Evolutionary conservation across 75 land plant genomes (phyloP), one percentile per base, ranked within the genome.

Genomic region (Larix kaempferi): DNA sequence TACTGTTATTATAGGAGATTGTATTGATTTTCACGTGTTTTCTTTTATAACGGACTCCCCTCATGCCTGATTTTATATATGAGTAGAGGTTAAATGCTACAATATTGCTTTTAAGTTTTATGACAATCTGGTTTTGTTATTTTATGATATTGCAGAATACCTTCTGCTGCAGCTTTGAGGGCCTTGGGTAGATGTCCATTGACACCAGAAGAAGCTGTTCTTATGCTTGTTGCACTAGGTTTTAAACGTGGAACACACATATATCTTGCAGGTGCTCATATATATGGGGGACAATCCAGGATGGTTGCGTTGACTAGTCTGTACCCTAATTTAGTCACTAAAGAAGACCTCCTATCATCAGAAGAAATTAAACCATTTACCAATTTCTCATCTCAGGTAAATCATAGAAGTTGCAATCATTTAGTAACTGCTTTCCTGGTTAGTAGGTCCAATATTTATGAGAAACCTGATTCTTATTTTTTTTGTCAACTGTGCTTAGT

Each of bases 191-290:
- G 86, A 55, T 98, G 99, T 78, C 99, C 99, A 25, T 78, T 98
- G 74, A 89, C 92, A 57, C 99, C 98, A 25, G 99, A 98, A 78
- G 99, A 98, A 80, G 87, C 94, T 56, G 91, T 88, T 14, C 85
- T 95, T 76, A 91, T 98, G 95, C 86, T 98, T 74, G 98, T 92
- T 63, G 98, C 93, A 60, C 90, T 95, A 29, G 99, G 99, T 67
- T 95, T 98, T 83, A 98, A 95, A 29, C 89, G 99, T 55, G 87
- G 78, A 54, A 98, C 98, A 56, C 84, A 82, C 39, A 88, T 98
- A 79, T 98, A 80, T 72, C 72, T 98, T 73, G 99, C 98, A 57
- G 99, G 99, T 49, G 90, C 99, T 56, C 87, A 93, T 11, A 87
- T 97, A 27, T 93, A 91, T 85, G 98, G 98, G 17, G 95, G 99